A percentile compares a stretch with the other conserved stretches of the same genome.
Conservation (phyloP, 2,329 filamentous ascomycete genomes). For the Arthrobotrys conoides region DNA sequence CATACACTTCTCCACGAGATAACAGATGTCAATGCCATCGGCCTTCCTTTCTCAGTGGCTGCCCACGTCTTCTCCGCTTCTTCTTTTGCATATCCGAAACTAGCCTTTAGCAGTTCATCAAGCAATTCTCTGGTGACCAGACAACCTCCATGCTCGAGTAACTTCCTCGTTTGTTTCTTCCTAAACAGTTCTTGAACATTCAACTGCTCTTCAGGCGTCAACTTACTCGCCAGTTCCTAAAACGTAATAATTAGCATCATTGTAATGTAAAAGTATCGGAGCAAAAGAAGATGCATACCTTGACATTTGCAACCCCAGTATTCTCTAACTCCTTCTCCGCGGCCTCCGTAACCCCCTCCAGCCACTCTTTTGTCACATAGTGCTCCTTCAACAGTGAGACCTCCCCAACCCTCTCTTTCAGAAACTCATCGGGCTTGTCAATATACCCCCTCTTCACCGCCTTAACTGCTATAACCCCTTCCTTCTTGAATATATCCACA, state of each 20-base stretch:
- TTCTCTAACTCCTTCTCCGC: constrained; percentile 31
- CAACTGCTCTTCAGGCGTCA: constrained; percentile 28
- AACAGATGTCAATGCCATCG: constrained; percentile 5
- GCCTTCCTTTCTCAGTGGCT: constrained; percentile 22
- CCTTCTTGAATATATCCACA: constrained; percentile 8
- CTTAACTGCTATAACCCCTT: constrained; percentile 28
- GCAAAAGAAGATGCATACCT: not conserved
- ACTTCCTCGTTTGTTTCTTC: constrained; percentile 46
- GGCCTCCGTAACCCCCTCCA: constrained; percentile 19
- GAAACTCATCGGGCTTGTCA: constrained; percentile 33
- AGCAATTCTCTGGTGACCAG: constrained; percentile 37
- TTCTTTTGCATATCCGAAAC: constrained; percentile 28
- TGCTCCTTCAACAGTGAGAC: constrained; percentile 10
- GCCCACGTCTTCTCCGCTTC: constrained; percentile 47
- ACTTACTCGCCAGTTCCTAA: constrained; percentile 29
- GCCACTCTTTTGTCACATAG: constrained; percentile 38
- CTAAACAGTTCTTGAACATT: constrained; percentile 35
- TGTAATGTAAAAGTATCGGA: constrained; percentile 3
- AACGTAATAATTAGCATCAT: constrained; percentile 20
- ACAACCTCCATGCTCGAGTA: constrained; percentile 31
- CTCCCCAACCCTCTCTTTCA: constrained; percentile 4
- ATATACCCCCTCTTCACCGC: constrained; percentile 39
- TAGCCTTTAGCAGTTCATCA: constrained; percentile 1
- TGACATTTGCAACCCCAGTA: constrained; percentile 15
- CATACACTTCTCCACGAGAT: constrained; percentile 43